A percentile compares a stretch with the other conserved stretches of the same genome.
Evolutionary conservation across 805 yeast species (phyloP).

Genomic region (Kluyveromyces siamensis): DNA sequence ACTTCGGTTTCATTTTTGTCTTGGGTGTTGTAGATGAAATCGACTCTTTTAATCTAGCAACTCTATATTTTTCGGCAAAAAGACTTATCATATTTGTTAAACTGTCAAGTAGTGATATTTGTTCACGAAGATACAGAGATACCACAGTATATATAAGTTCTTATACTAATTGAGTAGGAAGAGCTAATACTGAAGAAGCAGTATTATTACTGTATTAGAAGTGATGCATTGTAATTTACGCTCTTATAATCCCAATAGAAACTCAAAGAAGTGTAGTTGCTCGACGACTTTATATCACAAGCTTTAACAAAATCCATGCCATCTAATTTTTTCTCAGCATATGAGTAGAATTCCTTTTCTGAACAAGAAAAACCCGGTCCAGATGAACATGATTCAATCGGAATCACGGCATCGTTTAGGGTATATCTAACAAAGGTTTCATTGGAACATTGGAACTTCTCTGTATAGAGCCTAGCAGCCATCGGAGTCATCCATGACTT

Average conservation of each 20-base stretch:
- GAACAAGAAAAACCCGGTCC: slow-evolving; percentile 50
- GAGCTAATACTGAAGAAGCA: background rate
- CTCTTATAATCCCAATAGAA: slow-evolving; percentile 16
- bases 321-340: slow-evolving; percentile 24
- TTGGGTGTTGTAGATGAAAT: background rate
- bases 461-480: slow-evolving; percentile 47
- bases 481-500: slow-evolving; percentile 44
- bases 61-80: background rate
- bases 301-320: slow-evolving; percentile 25
- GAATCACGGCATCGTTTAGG: slow-evolving; percentile 47
- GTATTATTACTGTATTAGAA: background rate
- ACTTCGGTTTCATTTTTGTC: background rate
- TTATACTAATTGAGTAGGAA: background rate
- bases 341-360: slow-evolving; percentile 26
- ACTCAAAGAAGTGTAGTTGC: slow-evolving; percentile 15
- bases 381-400: slow-evolving; percentile 36
- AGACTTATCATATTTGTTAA: background rate
- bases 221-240: slow-evolving; percentile 12
- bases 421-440: slow-evolving; percentile 38
- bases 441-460: slow-evolving; percentile 37
- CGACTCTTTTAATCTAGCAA: background rate
- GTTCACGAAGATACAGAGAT: background rate
- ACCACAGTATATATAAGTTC: background rate
- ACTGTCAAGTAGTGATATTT: background rate
- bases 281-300: slow-evolving; percentile 20